phyloP scores from a whole-genome alignment of 306 rosid species.

The Dicorynia guianensis region DNA sequence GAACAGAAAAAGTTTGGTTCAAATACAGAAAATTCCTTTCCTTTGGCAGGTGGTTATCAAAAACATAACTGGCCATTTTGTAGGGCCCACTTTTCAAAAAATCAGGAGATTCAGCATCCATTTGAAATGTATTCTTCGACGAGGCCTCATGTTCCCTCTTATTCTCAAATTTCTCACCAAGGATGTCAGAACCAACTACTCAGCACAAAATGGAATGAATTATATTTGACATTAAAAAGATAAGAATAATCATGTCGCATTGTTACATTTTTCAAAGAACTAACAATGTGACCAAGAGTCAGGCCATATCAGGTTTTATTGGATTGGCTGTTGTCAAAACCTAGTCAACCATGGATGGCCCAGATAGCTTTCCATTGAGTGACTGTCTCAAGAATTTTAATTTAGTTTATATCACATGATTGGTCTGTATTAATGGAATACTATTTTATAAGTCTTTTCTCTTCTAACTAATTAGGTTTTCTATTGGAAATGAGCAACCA shows the following conservation, averaged over 20 bases:
- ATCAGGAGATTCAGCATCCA: conserved; percentile 47
- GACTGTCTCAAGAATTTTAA: conserved; percentile 19
- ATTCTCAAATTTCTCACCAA: conserved; percentile 50
- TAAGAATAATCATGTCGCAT: background rate
- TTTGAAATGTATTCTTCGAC: conserved; percentile 57
- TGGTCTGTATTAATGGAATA: background rate
- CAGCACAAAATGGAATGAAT: conserved; percentile 24
- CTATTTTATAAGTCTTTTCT: background rate
- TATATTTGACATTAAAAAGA: conserved; percentile 16
- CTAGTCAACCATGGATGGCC: conserved; percentile 31
- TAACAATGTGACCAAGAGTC: conserved; percentile 17
- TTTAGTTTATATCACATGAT: background rate
- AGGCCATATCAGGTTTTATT: conserved; percentile 17
- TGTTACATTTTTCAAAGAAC: conserved; percentile 9
- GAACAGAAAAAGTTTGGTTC: conserved; percentile 26
- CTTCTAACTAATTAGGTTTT: conserved; percentile 12
- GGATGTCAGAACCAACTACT: conserved; percentile 58
- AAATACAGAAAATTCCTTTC: conserved; percentile 51
- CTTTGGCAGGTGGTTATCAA: conserved; percentile 55
- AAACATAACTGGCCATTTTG: conserved; percentile 48
- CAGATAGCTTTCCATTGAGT: conserved; percentile 28
- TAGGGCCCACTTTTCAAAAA: conserved; percentile 43
- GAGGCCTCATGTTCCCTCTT: conserved; percentile 56
- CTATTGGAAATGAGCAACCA: background rate
- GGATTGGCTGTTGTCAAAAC: conserved; percentile 26